A percentile compares a stretch with the other conserved stretches of the same genome.
Conservation (phyloP, 2,329 filamentous ascomycete genomes). For the Alternaria sp. region DNA sequence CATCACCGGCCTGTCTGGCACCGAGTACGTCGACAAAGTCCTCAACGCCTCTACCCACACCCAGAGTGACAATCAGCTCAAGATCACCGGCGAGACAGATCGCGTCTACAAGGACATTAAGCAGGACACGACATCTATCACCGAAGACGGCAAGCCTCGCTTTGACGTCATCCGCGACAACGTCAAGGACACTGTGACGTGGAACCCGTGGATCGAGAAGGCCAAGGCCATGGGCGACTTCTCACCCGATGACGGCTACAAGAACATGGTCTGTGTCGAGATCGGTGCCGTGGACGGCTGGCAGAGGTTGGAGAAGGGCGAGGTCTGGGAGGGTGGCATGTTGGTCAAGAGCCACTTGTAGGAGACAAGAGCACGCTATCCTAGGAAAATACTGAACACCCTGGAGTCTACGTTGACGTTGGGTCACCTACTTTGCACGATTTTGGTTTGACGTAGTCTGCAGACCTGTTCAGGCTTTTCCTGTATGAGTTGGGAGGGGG, state of each 20-base stretch:
- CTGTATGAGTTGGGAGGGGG: neutral
- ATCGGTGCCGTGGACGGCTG: slow-evolving; percentile 82
- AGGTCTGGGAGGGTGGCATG: slow-evolving; percentile 70
- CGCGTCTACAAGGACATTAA: slow-evolving; percentile 77
- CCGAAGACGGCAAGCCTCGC: slow-evolving; percentile 66
- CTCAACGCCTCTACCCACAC: slow-evolving; percentile 67
- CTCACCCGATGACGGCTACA: slow-evolving; percentile 84
- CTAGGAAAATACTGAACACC: neutral
- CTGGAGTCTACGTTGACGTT: neutral
- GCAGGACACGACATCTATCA: slow-evolving; percentile 68
- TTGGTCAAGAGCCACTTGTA: slow-evolving; percentile 56
- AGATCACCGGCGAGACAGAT: slow-evolving; percentile 81
- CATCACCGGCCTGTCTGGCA: slow-evolving; percentile 77
- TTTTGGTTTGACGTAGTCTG: neutral
- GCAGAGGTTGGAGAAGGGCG: slow-evolving; percentile 83
- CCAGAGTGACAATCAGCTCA: slow-evolving; percentile 68
- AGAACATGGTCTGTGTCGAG: slow-evolving; percentile 94
- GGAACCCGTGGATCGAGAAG: slow-evolving; percentile 96
- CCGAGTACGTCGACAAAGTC: slow-evolving; percentile 85
- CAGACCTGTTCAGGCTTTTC: neutral
- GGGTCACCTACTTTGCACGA: neutral
- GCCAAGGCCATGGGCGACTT: slow-evolving; percentile 84
- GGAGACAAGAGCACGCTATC: neutral
- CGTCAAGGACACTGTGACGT: slow-evolving; percentile 86
- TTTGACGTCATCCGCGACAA: slow-evolving; percentile 84